Evolutionary conservation across 2,329 filamentous ascomycete species (phyloP), one percentile per base, ranked within the genome.

Genomic region (Monosporascus sp.): DNA sequence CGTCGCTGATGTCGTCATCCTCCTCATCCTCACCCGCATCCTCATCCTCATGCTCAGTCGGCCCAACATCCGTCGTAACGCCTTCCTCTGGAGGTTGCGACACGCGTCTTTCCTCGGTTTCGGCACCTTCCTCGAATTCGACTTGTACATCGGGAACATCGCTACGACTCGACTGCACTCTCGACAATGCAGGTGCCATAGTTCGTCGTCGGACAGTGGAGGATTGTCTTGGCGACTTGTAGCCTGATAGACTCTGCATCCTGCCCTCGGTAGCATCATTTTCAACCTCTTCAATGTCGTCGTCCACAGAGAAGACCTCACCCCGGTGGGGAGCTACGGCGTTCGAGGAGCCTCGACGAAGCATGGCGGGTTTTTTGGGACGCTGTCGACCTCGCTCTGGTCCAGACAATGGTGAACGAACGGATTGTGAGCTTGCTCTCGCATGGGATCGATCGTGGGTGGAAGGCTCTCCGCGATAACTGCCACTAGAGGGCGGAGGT

Each of bases 271-370:
- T 73, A 57, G 80, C 73, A 64, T 91, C 88, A 57, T 83, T 82
- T 65, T 90, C 86, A 20, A 96, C 84, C 70, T 97, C 93, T 59
- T 84, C 80, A 24, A 85, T 77, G 65, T 91, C 91, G 69, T 97
- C 93, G 67, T 97, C 92, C 48, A 90, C 90, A 0, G 92, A 97
- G 73, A 96, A 97, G 56, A 93, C 80, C 57, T 89, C 88, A 31
- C 92, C 90, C 51, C 90, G 87, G 67, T 93, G 84, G 3, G 91
- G 91, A 41, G 84, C 84, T 64, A 84, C 79, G 7, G 71, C 71
- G 53, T 82, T 89, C 24, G 90, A 91, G 1, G 90, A 93, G 54
- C 86, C 79, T 56, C 91, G 86, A 61, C 90, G 86, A 54, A 82
- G 70, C 70, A 93, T 82, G 11, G 81, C 73, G 19, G 91, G 91